Evolutionary conservation across 2,329 filamentous ascomycete genomes (phyloP).

Genomic region (Botrytis fragariae): DNA sequence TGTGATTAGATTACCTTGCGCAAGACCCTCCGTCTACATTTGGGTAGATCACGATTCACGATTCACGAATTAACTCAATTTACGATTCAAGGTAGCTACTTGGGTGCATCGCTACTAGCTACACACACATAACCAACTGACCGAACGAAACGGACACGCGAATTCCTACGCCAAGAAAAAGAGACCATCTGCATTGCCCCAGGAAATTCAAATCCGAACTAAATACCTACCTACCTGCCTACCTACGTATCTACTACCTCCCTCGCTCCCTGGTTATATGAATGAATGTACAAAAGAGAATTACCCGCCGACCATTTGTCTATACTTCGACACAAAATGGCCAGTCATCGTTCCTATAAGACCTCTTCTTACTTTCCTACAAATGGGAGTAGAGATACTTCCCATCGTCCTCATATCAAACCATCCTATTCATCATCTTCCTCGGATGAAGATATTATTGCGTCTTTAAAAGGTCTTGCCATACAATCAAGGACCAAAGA

Average conservation of each 20-base stretch:
- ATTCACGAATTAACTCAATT: background rate
- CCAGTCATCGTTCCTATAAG: slow-evolving; percentile 49
- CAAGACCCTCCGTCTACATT: background rate
- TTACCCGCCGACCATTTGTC: background rate
- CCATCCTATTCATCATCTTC: background rate
- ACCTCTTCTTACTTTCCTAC: slow-evolving; percentile 42
- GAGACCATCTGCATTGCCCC: background rate
- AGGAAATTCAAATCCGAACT: background rate
- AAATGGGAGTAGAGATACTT: slow-evolving; percentile 35
- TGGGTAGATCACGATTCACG: background rate
- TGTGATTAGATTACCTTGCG: background rate
- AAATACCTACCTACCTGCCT: background rate
- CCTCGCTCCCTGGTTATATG: background rate
- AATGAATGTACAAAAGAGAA: background rate
- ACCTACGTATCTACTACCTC: background rate
- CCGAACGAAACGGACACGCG: background rate
- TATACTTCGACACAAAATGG: slow-evolving; percentile 40
- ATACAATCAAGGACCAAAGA: slow-evolving; percentile 19
- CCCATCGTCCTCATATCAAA: slow-evolving; percentile 35
- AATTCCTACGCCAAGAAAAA: background rate
- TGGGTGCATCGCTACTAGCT: background rate
- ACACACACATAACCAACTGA: background rate
- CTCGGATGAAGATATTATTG: slow-evolving; percentile 28
- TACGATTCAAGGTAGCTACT: background rate
- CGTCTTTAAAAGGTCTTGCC: slow-evolving; percentile 24